A percentile compares a stretch with the other conserved stretches of the same genome.
Evolutionary conservation across 768 basidiomycete species (phyloP).

Genomic region (Pleurotus sapidus): DNA sequence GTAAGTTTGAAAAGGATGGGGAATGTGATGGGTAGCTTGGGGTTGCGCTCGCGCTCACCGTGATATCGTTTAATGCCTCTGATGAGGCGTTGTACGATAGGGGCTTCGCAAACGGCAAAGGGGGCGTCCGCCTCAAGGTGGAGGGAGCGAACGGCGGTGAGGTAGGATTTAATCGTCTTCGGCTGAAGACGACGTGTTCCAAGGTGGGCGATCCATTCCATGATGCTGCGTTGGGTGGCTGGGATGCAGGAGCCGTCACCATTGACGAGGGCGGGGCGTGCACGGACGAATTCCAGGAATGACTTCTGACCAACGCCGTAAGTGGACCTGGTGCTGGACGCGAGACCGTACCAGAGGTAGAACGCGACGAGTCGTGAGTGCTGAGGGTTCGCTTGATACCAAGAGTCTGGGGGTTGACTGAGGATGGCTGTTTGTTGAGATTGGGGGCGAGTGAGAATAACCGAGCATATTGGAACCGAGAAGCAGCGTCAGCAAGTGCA

Average conservation of each 20-base stretch:
- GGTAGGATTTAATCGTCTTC: slow-evolving; percentile 5
- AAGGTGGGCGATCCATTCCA: slow-evolving; percentile 15
- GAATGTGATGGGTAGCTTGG: slow-evolving; percentile 20
- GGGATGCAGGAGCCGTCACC: slow-evolving; percentile 14
- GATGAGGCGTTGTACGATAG: slow-evolving; percentile 22
- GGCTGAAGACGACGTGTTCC: slow-evolving; percentile 18
- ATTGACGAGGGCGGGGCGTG: slow-evolving; percentile 13
- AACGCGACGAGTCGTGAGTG: neutral
- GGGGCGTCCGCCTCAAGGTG: slow-evolving; percentile 23
- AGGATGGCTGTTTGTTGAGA: slow-evolving; percentile 14
- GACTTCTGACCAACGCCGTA: slow-evolving; percentile 15
- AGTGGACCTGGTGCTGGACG: slow-evolving; percentile 6
- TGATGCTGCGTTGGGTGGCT: slow-evolving; percentile 9
- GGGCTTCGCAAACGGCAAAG: slow-evolving; percentile 21
- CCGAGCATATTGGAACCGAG: slow-evolving; percentile 21
- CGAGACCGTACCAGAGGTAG: slow-evolving; percentile 11
- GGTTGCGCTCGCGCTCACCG: slow-evolving; percentile 21
- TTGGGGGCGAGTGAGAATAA: slow-evolving; percentile 24
- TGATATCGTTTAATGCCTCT: slow-evolving; percentile 28
- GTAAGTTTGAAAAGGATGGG: neutral
- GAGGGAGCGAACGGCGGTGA: slow-evolving; percentile 11
- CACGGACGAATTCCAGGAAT: slow-evolving; percentile 23
- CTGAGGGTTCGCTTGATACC: slow-evolving; percentile 14
- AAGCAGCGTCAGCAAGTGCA: slow-evolving; percentile 22
- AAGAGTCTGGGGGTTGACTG: slow-evolving; percentile 15